phyloP scores from a whole-genome alignment of 441 rosid species.

The Eugenia klotzschiana region DNA sequence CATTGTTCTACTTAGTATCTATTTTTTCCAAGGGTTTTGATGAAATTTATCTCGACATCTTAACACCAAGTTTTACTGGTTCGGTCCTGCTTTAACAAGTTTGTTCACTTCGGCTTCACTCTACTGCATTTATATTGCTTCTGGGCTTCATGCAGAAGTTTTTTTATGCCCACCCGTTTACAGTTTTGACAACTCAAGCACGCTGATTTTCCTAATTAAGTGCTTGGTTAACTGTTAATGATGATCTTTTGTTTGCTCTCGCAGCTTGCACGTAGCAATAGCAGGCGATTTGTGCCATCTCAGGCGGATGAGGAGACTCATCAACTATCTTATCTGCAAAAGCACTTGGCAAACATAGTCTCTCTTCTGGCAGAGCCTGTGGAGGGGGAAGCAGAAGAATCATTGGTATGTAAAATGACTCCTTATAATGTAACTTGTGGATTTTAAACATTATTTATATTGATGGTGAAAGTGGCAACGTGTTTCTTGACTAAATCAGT shows the following conservation, averaged over 20 bases:
- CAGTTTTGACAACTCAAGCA: background rate
- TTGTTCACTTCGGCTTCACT: background rate
- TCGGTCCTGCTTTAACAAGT: background rate
- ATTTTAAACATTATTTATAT: background rate
- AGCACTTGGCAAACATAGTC: conserved; percentile 76
- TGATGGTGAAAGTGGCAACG: background rate
- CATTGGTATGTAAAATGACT: conserved; percentile 48
- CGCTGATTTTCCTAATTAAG: background rate
- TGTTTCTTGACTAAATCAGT: background rate
- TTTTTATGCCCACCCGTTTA: background rate
- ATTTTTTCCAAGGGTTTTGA: background rate
- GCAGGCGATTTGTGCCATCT: conserved; percentile 93
- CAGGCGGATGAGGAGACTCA: conserved; percentile 96
- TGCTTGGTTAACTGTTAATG: background rate
- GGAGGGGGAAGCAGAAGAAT: conserved; percentile 79
- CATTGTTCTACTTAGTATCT: background rate
- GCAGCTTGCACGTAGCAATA: conserved; percentile 98
- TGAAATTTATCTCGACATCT: background rate
- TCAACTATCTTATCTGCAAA: conserved; percentile 86
- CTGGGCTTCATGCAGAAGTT: background rate
- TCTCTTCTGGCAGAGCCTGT: conserved; percentile 76
- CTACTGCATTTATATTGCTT: background rate
- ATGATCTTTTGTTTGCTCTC: background rate
- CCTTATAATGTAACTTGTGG: conserved; percentile 4
- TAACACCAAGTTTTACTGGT: background rate